phyloP scores from a whole-genome alignment of 2,329 filamentous ascomycete species.

The Arthroderma uncinatum region DNA sequence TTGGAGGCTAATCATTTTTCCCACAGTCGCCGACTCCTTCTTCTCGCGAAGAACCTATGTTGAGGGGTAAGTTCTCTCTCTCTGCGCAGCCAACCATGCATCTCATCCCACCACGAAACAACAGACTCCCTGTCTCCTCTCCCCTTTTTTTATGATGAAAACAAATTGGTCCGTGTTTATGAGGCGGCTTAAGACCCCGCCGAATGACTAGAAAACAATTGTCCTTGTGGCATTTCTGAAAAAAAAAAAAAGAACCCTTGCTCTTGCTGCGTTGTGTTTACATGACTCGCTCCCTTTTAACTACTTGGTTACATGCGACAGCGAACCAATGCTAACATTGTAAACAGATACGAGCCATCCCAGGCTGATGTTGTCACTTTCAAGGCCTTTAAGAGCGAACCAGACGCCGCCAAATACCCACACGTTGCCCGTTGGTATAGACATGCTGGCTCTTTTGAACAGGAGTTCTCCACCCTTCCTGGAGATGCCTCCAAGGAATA shows the following conservation, averaged over 20 bases:
- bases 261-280: conserved; percentile 8
- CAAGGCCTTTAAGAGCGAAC: conserved; percentile 71
- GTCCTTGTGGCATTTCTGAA: conserved; percentile 63
- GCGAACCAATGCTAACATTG: not conserved
- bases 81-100: not conserved
- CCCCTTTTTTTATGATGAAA: conserved; percentile 56
- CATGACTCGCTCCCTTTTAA: conserved; percentile 7
- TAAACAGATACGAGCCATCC: conserved; percentile 53
- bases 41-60: conserved; percentile 62
- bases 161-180: conserved; percentile 87
- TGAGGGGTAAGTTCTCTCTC: conserved; percentile 54
- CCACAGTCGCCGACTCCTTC: conserved; percentile 35
- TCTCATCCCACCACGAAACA: not conserved
- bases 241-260: conserved; percentile 1
- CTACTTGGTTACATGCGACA: conserved; percentile 5
- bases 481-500: conserved; percentile 83
- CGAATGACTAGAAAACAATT: conserved; percentile 63
- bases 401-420: conserved; percentile 77
- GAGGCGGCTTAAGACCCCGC: conserved; percentile 88
- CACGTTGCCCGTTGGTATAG: conserved; percentile 97
- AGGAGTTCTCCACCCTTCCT: conserved; percentile 80
- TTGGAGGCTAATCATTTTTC: conserved; percentile 19
- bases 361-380: conserved; percentile 94
- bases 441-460: conserved; percentile 87
- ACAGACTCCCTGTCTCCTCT: conserved; percentile 8